Evolutionary conservation across 768 basidiomycete genomes (phyloP), one percentile per base, ranked within the genome.

Genomic region (Pulveroboletus sp.): DNA sequence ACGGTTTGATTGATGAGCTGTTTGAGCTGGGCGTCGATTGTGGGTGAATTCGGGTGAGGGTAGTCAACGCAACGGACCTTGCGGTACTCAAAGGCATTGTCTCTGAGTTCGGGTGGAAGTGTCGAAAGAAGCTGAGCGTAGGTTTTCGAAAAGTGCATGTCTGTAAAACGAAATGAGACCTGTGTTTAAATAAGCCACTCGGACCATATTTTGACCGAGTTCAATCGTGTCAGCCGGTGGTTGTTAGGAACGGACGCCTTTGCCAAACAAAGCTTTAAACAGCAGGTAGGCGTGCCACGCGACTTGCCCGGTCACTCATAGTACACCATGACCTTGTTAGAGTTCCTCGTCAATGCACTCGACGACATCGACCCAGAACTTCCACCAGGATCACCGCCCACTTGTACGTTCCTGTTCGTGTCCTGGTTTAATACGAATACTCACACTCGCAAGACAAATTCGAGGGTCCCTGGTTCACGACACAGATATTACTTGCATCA

Each of bases 391-490:
- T 69, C 81, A 23, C 84, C 84, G 24, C 84, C 84, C 6, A 84
- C 75, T n/a, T 60, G 83, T 83, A 61, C 59, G 80, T 74, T 5
- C 14, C 17, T 44, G 34, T 32, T 20, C 5, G 12, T 23, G 21
- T 47, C 47, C 4, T 34, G 33, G 19, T n/a, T 39, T 40, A 27
- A 12, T 33, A 8, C 34, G 27, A n/a, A n/a, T 23, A 38, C 56
- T 47, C 58, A 61, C 16, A 11, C 13, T 20, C 43, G 7, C 8
- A 59, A 90, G 88, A 75, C 55, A 88, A 79, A 62, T 93, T 89
- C 65, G 85, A 90, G 62, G 94, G 95, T 0, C 93, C 94, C 29
- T 98, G 97, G 97, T 88, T 99, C 68, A 82, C 83, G 19, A 97
- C 94, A 2, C 95, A 98, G 66, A 72, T 95, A 16, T 68, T 77